Base-by-base conservation (phyloP, 2,329 filamentous ascomycete genomes). In the Fusarium avenaceum region DNA sequence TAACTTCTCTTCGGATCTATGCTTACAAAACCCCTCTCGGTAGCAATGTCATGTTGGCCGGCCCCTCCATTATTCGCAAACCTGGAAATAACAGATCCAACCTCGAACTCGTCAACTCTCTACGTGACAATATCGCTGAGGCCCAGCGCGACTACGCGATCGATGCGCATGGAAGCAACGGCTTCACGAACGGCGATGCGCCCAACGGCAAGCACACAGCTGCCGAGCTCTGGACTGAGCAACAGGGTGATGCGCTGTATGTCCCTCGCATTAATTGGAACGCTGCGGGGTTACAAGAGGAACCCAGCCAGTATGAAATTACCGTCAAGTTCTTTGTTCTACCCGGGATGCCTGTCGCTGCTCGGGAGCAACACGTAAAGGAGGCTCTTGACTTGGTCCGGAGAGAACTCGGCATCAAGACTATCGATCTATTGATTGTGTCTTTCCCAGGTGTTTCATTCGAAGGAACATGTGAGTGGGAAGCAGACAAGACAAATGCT, bases 261-360 rank as follows among this genome's bases (percentile, higher is more conserved):
- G 87, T 97, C 40, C 95, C 95, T 46, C 87, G 90, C 40, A 88
- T 95, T 76, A 88, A 93, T 78, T 92, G 91, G 84, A 83, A 87
- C 14, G 81, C 86, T 30, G 88, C 88, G 6, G 91, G 91, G 0
- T 83, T 99, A 45, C 85, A 88, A 32, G 96, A 99, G 76, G 94
- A 97, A 71, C 85, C 91, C 26, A 84, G 87, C 61, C 90, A 94
- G 71, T 99, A 99, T 82, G 94, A 97, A 76, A 94, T 97, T 75
- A 97, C 95, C 1, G 90, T 96, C 64, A 99, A 99, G 81, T 82
- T 99, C 22, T 99, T 99, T 83, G 96, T 96, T 79, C 86, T 98
- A 28, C 91, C 93, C 2, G 87, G 87, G 19, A 87, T 92, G 53
- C 85, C 90, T 11, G 81, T 87, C 3, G 84, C 85, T 19, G 81